These are phyloP conservation scores for Suillus occidentalis DNA, from an alignment of 768 basidiomycete genomes.

Conservation along the genomic window DNA sequence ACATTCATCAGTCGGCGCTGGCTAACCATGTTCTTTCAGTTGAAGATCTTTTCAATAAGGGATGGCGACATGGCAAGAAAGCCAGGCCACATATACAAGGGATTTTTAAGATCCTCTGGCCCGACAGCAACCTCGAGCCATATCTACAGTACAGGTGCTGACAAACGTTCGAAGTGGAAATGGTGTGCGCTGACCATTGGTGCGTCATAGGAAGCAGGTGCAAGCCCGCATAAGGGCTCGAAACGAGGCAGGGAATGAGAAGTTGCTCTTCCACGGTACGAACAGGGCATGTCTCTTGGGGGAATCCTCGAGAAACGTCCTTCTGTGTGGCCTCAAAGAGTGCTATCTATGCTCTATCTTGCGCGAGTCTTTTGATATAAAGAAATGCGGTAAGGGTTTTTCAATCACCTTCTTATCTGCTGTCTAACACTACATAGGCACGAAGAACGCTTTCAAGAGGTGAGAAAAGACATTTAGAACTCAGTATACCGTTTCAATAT, in stretches of 20 bases:
- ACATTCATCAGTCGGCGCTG: neutral
- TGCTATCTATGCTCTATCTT: constrained; percentile 61
- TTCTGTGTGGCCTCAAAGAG: constrained; percentile 48
- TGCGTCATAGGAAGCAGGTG: constrained; percentile 23
- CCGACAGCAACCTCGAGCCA: constrained; percentile 42
- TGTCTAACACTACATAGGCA: constrained; percentile 33
- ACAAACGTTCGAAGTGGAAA: constrained; percentile 21
- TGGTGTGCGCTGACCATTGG: constrained; percentile 8
- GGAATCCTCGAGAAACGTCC: constrained; percentile 46
- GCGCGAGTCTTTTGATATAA: constrained; percentile 58
- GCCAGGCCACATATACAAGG: constrained; percentile 46
- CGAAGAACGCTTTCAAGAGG: constrained; percentile 57
- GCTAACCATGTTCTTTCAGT: constrained; percentile 34
- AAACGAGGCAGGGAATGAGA: constrained; percentile 47
- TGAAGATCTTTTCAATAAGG: constrained; percentile 48
- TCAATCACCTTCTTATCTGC: constrained; percentile 13
- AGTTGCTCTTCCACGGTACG: constrained; percentile 69
- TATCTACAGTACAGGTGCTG: constrained; percentile 49
- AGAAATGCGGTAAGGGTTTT: constrained; percentile 49
- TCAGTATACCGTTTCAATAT: neutral
- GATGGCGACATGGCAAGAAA: constrained; percentile 60
- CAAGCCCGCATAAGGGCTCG: constrained; percentile 25
- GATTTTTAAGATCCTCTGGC: constrained; percentile 52
- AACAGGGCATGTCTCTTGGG: constrained; percentile 55
- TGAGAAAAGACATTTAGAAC: constrained; percentile 14